phyloP scores from a whole-genome alignment of 176 grass and related monocot genomes.

The Triticum dicoccoides region DNA sequence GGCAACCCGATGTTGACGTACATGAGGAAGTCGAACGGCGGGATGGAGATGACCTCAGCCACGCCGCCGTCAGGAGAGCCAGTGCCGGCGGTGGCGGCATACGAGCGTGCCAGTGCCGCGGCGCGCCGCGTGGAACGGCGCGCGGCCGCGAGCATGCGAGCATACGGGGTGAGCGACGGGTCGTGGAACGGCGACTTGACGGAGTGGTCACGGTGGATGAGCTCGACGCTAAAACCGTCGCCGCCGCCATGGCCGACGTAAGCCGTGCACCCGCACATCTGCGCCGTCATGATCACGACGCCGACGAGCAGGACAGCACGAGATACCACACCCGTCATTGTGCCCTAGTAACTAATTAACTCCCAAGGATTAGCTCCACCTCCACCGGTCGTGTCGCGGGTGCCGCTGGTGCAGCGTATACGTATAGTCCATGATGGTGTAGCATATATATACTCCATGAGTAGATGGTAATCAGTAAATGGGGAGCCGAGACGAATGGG shows the following conservation, averaged over 20 bases:
- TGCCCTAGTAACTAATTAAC: no score
- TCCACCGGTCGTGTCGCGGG: no score
- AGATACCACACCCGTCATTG: no score
- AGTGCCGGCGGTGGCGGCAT: neutral
- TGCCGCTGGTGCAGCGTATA: no score
- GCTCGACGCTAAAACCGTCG: slow-evolving; percentile 51
- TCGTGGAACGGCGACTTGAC: slow-evolving; percentile 45
- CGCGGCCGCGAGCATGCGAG: slow-evolving; percentile 24
- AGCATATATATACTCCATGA: no score
- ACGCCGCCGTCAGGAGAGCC: neutral
- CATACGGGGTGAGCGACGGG: slow-evolving; percentile 21
- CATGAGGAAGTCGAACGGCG: slow-evolving; percentile 44
- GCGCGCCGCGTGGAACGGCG: slow-evolving; percentile 35
- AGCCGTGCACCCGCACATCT: neutral
- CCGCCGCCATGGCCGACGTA: neutral
- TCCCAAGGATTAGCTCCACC: no score
- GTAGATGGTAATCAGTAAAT: no score
- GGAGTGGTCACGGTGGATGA: slow-evolving; percentile 67
- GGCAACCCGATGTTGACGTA: slow-evolving; percentile 40
- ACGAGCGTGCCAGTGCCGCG: neutral
- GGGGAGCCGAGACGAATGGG: neutral
- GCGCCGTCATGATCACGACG: neutral
- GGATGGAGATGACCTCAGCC: slow-evolving; percentile 30
- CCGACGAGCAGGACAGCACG: no score
- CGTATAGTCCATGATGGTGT: no score